phyloP scores from a whole-genome alignment of 2,329 filamentous ascomycete genomes.

The Neocatenulostroma microsporum region DNA sequence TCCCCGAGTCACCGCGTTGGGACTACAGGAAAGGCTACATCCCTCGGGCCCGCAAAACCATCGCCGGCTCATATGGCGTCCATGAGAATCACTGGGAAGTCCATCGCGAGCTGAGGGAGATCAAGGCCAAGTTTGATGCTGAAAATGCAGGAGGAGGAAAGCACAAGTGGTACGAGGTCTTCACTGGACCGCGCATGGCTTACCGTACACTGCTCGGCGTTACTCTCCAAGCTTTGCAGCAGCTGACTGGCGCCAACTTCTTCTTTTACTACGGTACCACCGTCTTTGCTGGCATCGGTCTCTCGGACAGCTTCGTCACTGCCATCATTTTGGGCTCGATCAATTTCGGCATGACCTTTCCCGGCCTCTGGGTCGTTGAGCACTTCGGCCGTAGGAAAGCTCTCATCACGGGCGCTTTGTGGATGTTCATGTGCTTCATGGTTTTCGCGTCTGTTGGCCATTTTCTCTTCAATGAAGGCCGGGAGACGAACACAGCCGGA shows the following conservation, averaged over 20 bases:
- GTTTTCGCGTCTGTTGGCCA: conserved; percentile 42
- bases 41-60: conserved; percentile 43
- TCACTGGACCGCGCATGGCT: conserved; percentile 62
- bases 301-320: conserved; percentile 27
- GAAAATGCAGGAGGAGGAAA: conserved; percentile 42
- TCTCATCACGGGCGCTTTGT: conserved; percentile 64
- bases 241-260: conserved; percentile 61
- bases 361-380: conserved; percentile 60
- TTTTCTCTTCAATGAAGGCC: conserved; percentile 31
- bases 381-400: conserved; percentile 67
- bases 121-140: conserved; percentile 66
- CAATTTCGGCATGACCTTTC: conserved; percentile 68
- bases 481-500: conserved; percentile 41
- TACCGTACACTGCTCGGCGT: too few relatives aligned
- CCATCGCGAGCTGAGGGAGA: conserved; percentile 76
- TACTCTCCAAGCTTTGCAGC: conserved; percentile 68
- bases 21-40: conserved; percentile 30
- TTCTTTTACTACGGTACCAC: conserved; percentile 66
- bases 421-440: conserved; percentile 60
- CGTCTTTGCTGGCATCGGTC: conserved; percentile 49
- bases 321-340: conserved; percentile 58
- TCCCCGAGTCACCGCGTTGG: conserved; percentile 32
- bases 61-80: conserved; percentile 62
- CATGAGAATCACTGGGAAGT: conserved; percentile 44
- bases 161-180: conserved; percentile 59